Base-by-base conservation (phyloP, 768 basidiomycete species). In the Russula griseocarnosa region DNA sequence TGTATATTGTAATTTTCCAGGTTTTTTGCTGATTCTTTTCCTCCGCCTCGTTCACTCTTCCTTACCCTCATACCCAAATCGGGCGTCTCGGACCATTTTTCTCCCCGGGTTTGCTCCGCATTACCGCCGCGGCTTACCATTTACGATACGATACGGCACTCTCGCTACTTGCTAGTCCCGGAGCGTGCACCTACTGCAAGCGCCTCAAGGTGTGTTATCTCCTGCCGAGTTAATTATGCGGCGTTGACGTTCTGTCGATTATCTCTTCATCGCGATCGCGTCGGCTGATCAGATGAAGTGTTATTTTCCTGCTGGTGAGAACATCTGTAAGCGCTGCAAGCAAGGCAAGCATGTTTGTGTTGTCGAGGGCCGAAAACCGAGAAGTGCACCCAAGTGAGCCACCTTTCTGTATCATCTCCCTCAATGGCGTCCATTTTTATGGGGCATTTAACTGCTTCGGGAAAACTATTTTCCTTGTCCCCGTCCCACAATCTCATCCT, bases 121-220 rank as follows among this genome's bases (percentile, higher is more conserved):
- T 56, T 30, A 26, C 58, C 54, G 55, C 54, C 32, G 22, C 34
- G 13, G 20, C 57, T 47, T 58, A 11, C n/a, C 55, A 28, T 40
- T 61, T 56, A 14, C 28, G 58, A 30, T 57, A 26, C 36, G 28
- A 38, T 22, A 38, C 28, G 51, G 55, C 11, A 32, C 51, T 28
- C 51, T 28, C 52, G 61, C 57, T 55, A 22, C 53, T 40, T 38
- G 28, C 36, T 49, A 92, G 90, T 49, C 85, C 86, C 66, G 89
- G 91, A 62, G 91, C 91, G 49, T 93, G 91, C 74, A 87, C 82
- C 3, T 85, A 92, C 71, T 93, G 91, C 82, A 93, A 92, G 74
- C 88, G 86, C 71, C 84, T 92, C 70, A 93, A 93, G 86, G 89
- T 87, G 75, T 62, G 84, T 76, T 58, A 55, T 69, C 24, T 56